Base-by-base conservation (phyloP, 75 land plant species). In the Adiantum capillusveneris region DNA sequence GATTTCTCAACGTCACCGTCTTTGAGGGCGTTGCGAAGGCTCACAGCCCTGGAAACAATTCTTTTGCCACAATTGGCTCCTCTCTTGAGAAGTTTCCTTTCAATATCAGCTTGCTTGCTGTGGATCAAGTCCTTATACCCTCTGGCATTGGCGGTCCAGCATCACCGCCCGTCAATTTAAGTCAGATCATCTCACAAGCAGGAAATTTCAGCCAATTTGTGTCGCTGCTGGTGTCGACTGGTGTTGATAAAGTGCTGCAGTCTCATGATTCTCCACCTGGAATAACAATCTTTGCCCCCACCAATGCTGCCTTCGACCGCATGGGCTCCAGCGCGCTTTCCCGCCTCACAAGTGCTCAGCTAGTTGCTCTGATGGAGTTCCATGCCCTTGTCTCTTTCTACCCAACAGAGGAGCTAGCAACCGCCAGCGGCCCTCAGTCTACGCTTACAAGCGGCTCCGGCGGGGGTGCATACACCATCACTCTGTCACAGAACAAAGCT, bases 1-100 rank as follows among this genome's bases (percentile, higher is more conserved):
- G 88, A 1, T 77, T 79, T 66, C 11, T 88, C 20, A 88, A 88
- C 53, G 51, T 71, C 48, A 74, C 85, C 20, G 24, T 25, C 9
- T 0, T 28, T 0, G 27, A 42, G 7, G 11, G 24, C 16, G 79
- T 65, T 6, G 63, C 59, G 0, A 28, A 76, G 22, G 37, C 24
- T 0, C 54, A 75, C 21, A 75, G 69, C 0, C 71, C 81, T 0
- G 60, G 39, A 0, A 18, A 45, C 13, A 66, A 69, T 0, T 31
- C 75, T 20, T 29, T 42, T 1, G 49, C 11, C 25, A 44, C 76
- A 3, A 59, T 82, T 21, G 52, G 77, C 14, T 65, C 73, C 44
- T 60, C 58, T 17, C 67, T 87, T 17, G 59, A 53, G 16, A 25
- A 70, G 34, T 31, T 52, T 44, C 85, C 81, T 0, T 79, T 74